Base-by-base conservation (phyloP, 1,284 basidiomycete species). In the Paramarasmius palmivorus region DNA sequence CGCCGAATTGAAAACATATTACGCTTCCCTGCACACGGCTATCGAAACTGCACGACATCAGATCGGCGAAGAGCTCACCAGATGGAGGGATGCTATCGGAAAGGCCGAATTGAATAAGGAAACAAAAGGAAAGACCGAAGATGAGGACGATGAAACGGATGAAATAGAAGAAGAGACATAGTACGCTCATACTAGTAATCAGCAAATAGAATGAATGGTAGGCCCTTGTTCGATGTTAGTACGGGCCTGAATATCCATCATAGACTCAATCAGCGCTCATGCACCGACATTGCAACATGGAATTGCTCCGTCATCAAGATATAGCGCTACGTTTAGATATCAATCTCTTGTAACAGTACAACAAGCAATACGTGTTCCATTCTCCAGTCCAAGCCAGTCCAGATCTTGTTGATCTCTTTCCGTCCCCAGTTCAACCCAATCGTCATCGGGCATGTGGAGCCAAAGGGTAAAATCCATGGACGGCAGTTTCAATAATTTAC, bases 321-420 rank as follows among this genome's bases (percentile, higher is more conserved):
- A 32, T n/a, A 12, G 12, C 29, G 12, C 12, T 32, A 12, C 29
- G 29, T 12, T 6, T 32, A 32, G 29, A 32, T 34, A 35, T 38
- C 50, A 44, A 23, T 52, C 19, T 17, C n/a, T n/a, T n/a, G n/a
- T n/a, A 10, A 34, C 9, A 35, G 54, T 45, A 22, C 50, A 55
- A 29, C 53, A 55, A 32, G 44, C 23, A 20, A 58, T n/a, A 12
- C 46, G 45, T 50, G 53, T 54, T n/a, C 45, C 51, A 19, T 32
- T 32, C 56, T 89, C 85, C 36, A 92, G 63, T 2, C 89, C 89
- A 64, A 85, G 79, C 87, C 89, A 90, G 50, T 75, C 79, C 46
- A 91, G 65, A 55, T 84, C 78, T 50, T 77, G 77, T 10, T 62
- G 58, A 52, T 82, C 78, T 29, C 78, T 67, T 29, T 78, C 73